Percentiles rank a stretch among this genome's conserved stretches.
Evolutionary conservation across 2,329 filamentous ascomycete genomes (phyloP).

Genomic region (Mollisiaceae sp.): DNA sequence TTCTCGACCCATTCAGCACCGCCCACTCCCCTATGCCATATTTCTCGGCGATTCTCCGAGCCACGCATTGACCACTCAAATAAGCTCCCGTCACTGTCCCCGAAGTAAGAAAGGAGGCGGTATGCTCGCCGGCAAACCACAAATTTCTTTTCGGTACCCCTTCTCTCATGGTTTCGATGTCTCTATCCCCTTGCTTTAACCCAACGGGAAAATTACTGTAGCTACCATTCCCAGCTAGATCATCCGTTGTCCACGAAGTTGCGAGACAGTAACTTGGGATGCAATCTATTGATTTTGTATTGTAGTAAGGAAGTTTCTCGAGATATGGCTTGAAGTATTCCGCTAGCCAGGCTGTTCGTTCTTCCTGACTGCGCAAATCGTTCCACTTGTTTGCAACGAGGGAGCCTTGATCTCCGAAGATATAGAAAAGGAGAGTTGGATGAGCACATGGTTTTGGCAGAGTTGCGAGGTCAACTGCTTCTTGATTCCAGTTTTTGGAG

Average conservation of each 20-base stretch:
- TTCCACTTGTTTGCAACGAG: constrained; percentile 14
- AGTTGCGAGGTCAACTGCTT: constrained; percentile 65
- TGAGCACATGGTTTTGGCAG: constrained; percentile 56
- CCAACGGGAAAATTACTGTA: constrained; percentile 74
- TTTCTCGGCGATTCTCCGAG: constrained; percentile 62
- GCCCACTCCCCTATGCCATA: constrained; percentile 48
- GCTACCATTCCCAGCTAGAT: constrained; percentile 68
- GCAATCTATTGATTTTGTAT: constrained; percentile 50
- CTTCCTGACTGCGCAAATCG: constrained; percentile 18
- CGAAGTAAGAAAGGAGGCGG: constrained; percentile 84
- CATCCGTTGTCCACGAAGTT: constrained; percentile 70
- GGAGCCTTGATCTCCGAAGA: constrained; percentile 50
- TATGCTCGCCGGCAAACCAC: constrained; percentile 79
- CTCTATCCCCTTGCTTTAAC: constrained; percentile 58
- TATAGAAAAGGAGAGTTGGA: constrained; percentile 72
- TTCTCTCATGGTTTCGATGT: constrained; percentile 58
- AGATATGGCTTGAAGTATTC: constrained; percentile 68
- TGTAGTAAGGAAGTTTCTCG: constrained; percentile 64
- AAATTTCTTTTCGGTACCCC: constrained; percentile 47
- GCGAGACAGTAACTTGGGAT: constrained; percentile 59
- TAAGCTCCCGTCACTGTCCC: constrained; percentile 91
- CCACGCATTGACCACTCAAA: constrained; percentile 85
- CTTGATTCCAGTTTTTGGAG: constrained; percentile 61
- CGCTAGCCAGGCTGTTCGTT: constrained; percentile 40
- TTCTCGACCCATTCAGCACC: neutral